Conservation (phyloP, 2,329 filamentous ascomycete species). For the Fonsecaea nubica region DNA sequence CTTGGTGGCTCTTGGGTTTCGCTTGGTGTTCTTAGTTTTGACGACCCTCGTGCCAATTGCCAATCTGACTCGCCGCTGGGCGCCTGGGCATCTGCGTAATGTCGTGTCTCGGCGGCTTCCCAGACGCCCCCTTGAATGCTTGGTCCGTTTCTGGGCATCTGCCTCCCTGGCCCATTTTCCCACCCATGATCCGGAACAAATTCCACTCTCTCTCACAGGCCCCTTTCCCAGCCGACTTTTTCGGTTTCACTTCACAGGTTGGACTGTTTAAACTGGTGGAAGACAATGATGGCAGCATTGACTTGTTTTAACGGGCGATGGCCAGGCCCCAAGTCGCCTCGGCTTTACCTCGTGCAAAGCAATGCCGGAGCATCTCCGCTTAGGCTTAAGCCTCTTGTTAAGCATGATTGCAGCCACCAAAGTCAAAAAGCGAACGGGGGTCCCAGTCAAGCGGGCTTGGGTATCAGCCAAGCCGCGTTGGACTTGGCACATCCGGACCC, state of each 20-base stretch:
- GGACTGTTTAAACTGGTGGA: no score
- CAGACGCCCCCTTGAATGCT: slow-evolving; percentile 11
- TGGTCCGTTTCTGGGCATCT: slow-evolving; percentile 12
- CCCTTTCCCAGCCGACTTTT: neutral
- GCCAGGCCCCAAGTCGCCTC: neutral
- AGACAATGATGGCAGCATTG: neutral
- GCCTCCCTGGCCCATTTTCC: neutral
- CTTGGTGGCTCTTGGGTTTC: slow-evolving; percentile 20
- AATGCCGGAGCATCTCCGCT: slow-evolving; percentile 11
- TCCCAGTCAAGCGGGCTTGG: slow-evolving; percentile 18
- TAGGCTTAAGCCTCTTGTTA: slow-evolving; percentile 37
- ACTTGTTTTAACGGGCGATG: neutral
- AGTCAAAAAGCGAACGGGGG: slow-evolving; percentile 16
- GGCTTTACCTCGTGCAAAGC: neutral
- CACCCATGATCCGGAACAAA: neutral
- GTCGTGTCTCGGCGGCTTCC: slow-evolving; percentile 13
- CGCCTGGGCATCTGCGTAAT: slow-evolving; percentile 29
- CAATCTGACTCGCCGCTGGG: slow-evolving; percentile 20
- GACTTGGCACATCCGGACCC: neutral
- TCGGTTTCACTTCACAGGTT: neutral
- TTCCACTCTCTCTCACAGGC: neutral
- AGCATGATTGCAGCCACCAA: slow-evolving; percentile 38
- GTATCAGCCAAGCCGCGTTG: neutral
- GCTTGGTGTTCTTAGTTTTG: slow-evolving; percentile 23
- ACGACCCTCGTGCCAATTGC: slow-evolving; percentile 11